Conservation (phyloP, 164 flowering plant genomes). For the Berberis thunbergii region DNA sequence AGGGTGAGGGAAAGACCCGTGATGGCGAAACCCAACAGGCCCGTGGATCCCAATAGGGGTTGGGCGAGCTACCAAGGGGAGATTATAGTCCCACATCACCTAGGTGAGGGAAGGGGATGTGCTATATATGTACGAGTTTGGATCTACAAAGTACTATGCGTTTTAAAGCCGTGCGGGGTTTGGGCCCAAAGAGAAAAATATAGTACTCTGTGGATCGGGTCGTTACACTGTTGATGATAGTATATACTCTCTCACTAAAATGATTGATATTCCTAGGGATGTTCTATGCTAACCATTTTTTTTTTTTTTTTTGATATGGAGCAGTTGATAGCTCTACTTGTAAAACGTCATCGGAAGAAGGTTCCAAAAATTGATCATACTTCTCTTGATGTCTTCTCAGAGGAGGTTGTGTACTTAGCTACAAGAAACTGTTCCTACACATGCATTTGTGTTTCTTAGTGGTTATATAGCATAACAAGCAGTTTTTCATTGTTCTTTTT, state of each 20-base stretch:
- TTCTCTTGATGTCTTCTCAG: slow-evolving; percentile 24
- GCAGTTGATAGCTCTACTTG: slow-evolving; percentile 62
- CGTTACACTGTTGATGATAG: not conserved
- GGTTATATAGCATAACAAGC: not conserved
- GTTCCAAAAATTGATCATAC: slow-evolving; percentile 33
- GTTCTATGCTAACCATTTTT: slow-evolving; percentile 5
- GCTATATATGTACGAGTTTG: too few species aligned
- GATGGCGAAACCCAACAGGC: too few species aligned
- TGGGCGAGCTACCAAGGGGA: too few species aligned
- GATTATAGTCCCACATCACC: too few species aligned
- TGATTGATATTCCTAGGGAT: too few species aligned
- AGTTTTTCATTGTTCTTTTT: not conserved
- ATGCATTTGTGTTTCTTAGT: not conserved
- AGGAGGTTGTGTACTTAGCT: slow-evolving; percentile 25
- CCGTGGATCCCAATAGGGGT: too few species aligned
- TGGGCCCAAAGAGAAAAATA: too few species aligned
- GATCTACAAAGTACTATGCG: too few species aligned
- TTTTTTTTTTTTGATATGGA: not conserved
- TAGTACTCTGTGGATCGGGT: too few species aligned
- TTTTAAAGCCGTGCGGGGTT: too few species aligned
- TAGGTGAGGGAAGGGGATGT: too few species aligned
- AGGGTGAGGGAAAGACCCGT: too few species aligned
- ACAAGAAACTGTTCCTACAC: not conserved
- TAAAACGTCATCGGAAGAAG: slow-evolving; percentile 61
- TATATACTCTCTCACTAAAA: not conserved